Evolutionary conservation across 2,329 filamentous ascomycete genomes (phyloP).

Genomic region (Coniochaeta prunicola): DNA sequence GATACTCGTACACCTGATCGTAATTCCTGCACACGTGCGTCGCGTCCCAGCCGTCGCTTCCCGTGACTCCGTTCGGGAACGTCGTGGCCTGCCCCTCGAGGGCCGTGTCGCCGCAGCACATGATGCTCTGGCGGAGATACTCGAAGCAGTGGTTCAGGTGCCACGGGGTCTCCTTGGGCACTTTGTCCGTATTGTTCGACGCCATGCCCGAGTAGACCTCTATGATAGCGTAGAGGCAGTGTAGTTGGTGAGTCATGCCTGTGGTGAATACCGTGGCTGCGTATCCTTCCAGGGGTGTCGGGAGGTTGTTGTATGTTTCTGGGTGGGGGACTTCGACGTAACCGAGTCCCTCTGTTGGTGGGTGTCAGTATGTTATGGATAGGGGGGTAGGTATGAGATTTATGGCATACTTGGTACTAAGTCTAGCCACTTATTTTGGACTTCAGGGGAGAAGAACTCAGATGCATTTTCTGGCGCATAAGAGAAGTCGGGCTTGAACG

Average conservation of each 20-base stretch:
- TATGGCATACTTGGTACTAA: constrained; percentile 27
- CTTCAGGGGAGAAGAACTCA: constrained; percentile 27
- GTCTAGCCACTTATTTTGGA: constrained; percentile 26
- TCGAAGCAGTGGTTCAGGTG: constrained; percentile 10
- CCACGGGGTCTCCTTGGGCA: constrained; percentile 16
- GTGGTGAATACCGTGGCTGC: constrained; percentile 30
- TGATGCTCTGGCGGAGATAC: constrained; percentile 5
- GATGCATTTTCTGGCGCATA: constrained; percentile 31
- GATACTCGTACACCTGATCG: background rate
- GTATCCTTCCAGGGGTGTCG: constrained; percentile 23
- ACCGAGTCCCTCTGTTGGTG: constrained; percentile 26
- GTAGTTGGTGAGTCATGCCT: constrained; percentile 35
- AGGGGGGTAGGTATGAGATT: background rate
- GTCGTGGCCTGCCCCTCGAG: constrained; percentile 5
- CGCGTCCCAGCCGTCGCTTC: background rate
- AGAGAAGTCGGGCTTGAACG: constrained; percentile 26
- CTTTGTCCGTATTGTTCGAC: constrained; percentile 16
- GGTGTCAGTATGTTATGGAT: background rate
- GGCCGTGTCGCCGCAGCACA: constrained; percentile 9
- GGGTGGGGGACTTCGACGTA: constrained; percentile 29
- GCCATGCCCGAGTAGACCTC: constrained; percentile 24
- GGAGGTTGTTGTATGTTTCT: constrained; percentile 26
- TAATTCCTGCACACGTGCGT: background rate
- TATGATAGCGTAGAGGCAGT: constrained; percentile 32
- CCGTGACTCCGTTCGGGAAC: background rate